These are phyloP conservation scores for Suillus sp. DNA, from an alignment of 768 basidiomycete genomes.

Conservation along the genomic window DNA sequence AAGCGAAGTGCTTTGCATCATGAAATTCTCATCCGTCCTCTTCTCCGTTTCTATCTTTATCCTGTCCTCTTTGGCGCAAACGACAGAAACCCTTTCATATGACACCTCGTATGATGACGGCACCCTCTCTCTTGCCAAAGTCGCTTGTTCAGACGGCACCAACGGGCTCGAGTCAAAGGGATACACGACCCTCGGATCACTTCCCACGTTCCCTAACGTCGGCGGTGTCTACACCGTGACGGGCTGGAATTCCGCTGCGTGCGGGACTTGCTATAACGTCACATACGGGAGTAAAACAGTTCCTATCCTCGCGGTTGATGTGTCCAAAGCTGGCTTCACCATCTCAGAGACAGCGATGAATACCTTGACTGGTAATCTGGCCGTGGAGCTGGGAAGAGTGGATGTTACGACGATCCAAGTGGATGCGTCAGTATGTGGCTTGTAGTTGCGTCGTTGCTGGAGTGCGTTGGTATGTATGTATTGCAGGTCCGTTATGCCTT, in stretches of 20 bases:
- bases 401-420: constrained; percentile 17
- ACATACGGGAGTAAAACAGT: constrained; percentile 38
- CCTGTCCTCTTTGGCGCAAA: constrained; percentile 26
- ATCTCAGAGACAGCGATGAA: constrained; percentile 31
- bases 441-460: constrained; percentile 5
- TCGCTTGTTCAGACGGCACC: constrained; percentile 42
- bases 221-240: constrained; percentile 32
- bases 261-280: constrained; percentile 35
- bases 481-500: no score
- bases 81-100: constrained; percentile 35
- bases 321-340: constrained; percentile 44
- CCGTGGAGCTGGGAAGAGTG: constrained; percentile 21
- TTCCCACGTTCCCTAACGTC: constrained; percentile 41
- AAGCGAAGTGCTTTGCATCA: constrained; percentile 16
- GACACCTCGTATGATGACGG: constrained; percentile 40
- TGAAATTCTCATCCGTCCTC: constrained; percentile 29
- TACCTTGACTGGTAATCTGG: constrained; percentile 20
- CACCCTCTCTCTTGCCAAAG: constrained; percentile 26
- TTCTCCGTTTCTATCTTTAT: constrained; percentile 19
- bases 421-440: constrained; percentile 1
- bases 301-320: constrained; percentile 58
- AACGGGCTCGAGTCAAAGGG: constrained; percentile 38
- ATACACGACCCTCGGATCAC: constrained; percentile 39
- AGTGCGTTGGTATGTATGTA: background rate
- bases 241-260: constrained; percentile 26